Conservation (phyloP, 2,329 filamentous ascomycete genomes). For the Catunica adiposa region DNA sequence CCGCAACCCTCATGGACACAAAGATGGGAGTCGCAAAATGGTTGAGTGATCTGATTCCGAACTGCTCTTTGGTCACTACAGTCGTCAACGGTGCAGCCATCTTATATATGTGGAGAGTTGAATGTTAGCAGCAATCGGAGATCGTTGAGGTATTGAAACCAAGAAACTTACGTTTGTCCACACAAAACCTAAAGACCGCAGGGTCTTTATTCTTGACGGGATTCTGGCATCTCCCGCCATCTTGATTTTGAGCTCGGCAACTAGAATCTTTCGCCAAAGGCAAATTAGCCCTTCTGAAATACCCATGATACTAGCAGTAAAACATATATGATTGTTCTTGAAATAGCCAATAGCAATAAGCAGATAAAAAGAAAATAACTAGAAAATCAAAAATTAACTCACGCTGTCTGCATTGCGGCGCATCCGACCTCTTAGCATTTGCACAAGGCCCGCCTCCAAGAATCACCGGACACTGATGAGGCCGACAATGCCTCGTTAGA, state of each 20-base stretch:
- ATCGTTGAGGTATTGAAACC: background rate
- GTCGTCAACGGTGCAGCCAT: constrained; percentile 16
- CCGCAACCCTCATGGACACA: constrained; percentile 17
- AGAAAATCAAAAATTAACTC: constrained; percentile 3
- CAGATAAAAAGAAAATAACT: too few species aligned
- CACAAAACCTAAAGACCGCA: constrained; percentile 16
- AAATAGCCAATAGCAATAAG: background rate
- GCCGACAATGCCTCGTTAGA: background rate
- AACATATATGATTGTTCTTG: background rate
- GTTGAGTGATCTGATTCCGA: background rate
- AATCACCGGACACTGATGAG: constrained; percentile 9
- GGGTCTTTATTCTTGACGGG: constrained; percentile 17
- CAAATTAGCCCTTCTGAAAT: background rate
- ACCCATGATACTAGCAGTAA: too few species aligned
- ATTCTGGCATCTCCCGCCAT: constrained; percentile 14
- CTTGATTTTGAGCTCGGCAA: constrained; percentile 11
- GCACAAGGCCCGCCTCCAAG: background rate
- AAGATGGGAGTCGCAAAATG: constrained; percentile 18
- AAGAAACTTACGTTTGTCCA: constrained; percentile 15
- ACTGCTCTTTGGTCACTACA: constrained; percentile 13
- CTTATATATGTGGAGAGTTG: constrained; percentile 7
- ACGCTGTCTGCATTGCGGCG: constrained; percentile 7
- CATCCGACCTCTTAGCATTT: constrained; percentile 6
- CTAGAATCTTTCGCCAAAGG: constrained; percentile 13
- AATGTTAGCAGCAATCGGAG: too few species aligned